A percentile compares a stretch with the other conserved stretches of the same genome.
phyloP scores from a whole-genome alignment of 2,329 filamentous ascomycete genomes.

The Penicillium rolfsii region DNA sequence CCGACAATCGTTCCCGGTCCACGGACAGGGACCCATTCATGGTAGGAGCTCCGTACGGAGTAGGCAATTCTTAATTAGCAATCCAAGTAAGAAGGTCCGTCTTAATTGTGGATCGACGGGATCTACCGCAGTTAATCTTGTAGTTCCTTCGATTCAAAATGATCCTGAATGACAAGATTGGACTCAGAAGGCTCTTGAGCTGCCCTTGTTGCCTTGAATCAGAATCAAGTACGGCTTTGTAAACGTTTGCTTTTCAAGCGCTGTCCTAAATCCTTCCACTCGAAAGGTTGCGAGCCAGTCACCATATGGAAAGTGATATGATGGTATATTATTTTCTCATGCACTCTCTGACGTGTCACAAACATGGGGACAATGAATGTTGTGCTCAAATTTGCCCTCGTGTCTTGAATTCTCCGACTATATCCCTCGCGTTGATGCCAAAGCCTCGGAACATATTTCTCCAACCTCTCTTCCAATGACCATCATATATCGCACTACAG shows the following conservation, averaged over 20 bases:
- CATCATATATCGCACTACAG: not conserved
- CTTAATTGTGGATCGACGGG: not conserved
- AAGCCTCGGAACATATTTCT: too few relatives aligned
- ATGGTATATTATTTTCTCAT: not conserved
- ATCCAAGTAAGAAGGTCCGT: not conserved
- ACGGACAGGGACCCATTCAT: not conserved
- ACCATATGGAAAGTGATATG: too few relatives aligned
- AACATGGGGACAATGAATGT: not conserved
- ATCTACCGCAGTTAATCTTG: not conserved
- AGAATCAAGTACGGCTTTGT: too few relatives aligned
- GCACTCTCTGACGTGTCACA: not conserved
- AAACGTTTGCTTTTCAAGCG: not conserved
- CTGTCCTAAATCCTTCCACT: not conserved
- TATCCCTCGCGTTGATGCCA: not conserved
- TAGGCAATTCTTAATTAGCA: not conserved
- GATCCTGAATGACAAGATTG: not conserved
- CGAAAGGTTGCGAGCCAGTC: too few relatives aligned
- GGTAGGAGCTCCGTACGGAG: not conserved
- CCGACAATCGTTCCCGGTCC: not conserved
- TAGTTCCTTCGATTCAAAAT: conserved; percentile 4
- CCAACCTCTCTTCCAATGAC: not conserved
- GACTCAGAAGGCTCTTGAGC: not conserved
- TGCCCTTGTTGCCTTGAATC: not conserved
- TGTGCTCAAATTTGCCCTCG: not conserved
- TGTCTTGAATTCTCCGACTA: not conserved